Conservation (phyloP, 2,329 filamentous ascomycete species). For the Xylariales sp. region DNA sequence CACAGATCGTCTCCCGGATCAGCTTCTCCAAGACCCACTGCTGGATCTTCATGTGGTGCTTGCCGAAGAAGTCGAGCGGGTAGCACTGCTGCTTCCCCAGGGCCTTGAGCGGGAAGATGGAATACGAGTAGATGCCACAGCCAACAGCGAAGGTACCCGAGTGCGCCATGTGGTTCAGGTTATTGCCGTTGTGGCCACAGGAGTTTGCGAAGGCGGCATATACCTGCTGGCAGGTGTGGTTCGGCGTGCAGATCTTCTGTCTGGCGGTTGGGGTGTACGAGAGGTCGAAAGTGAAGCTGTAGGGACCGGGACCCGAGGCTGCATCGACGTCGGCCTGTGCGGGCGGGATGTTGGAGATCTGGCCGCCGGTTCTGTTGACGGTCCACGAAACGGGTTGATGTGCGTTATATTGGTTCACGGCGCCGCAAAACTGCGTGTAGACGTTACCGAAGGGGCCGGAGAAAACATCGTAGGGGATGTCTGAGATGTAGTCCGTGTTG, state of each 20-base stretch:
- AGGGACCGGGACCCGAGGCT: background rate
- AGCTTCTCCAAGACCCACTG: conserved; percentile 1
- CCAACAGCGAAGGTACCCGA: background rate
- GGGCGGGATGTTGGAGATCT: background rate
- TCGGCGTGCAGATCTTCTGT: background rate
- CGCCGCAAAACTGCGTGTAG: background rate
- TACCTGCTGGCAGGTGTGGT: background rate
- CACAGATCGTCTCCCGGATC: background rate
- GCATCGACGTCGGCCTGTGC: background rate
- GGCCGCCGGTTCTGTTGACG: background rate
- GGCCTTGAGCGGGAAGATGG: background rate
- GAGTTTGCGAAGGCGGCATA: background rate
- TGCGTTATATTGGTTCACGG: background rate
- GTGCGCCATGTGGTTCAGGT: background rate
- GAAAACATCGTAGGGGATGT: background rate
- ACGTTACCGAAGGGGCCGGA: background rate
- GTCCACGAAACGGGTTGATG: conserved; percentile 4
- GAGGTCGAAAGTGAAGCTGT: background rate
- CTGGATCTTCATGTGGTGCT: conserved; percentile 2
- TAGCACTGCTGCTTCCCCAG: background rate
- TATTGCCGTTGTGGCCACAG: background rate
- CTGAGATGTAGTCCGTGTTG: conserved; percentile 2
- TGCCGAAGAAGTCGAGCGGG: conserved; percentile 1
- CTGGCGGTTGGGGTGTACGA: conserved; percentile 1
- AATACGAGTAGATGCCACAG: conserved; percentile 2